phyloP scores from a whole-genome alignment of 2,329 filamentous ascomycete species.

The Colletotrichum sp. region DNA sequence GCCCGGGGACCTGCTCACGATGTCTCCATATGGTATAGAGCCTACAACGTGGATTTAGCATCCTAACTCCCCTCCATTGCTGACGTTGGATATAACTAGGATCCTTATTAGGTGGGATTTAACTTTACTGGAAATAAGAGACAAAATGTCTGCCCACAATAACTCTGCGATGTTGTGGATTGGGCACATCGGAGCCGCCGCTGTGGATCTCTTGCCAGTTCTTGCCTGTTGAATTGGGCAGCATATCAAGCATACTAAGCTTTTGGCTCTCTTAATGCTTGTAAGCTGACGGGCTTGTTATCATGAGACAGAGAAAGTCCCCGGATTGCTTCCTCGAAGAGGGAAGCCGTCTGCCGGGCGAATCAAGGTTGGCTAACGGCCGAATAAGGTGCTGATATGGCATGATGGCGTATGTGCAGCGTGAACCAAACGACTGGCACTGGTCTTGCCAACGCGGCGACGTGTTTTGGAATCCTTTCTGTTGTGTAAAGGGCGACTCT shows the following conservation, averaged over 20 bases:
- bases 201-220: neutral
- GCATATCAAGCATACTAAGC: neutral
- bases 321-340: neutral
- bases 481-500: neutral
- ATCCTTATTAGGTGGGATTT: neutral
- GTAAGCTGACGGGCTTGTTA: constrained; percentile 10
- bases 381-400: neutral
- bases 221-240: neutral
- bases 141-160: neutral
- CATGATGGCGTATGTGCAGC: neutral
- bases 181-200: neutral
- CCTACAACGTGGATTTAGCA: neutral
- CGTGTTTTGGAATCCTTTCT: neutral
- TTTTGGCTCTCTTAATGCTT: neutral
- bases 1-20: neutral
- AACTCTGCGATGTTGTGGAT: neutral
- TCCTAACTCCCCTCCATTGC: neutral
- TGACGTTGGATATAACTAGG: neutral
- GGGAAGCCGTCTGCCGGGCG: neutral
- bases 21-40: neutral
- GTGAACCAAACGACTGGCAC: constrained; percentile 13
- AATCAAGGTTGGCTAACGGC: neutral
- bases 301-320: neutral
- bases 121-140: neutral
- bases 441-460: neutral